phyloP scores from a whole-genome alignment of 305 asterid genomes.

The Fraxinus albicans region DNA sequence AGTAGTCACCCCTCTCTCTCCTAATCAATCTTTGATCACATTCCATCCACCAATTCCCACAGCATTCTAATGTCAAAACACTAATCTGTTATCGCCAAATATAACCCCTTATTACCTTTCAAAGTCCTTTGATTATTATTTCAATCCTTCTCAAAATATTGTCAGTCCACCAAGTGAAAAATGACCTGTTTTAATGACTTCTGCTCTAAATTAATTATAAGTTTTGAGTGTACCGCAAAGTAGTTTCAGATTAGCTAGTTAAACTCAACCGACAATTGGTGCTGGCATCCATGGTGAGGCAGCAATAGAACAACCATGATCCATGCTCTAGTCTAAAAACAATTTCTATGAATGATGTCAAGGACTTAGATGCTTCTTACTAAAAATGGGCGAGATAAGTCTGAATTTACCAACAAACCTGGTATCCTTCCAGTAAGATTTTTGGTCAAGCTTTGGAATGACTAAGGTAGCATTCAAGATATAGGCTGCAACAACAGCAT shows the following conservation, averaged over 20 bases:
- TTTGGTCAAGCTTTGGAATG: constrained; percentile 69
- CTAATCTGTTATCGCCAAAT: not conserved
- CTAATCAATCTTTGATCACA: not conserved
- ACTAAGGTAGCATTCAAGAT: constrained; percentile 69
- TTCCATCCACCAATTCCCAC: not conserved
- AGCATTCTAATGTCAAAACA: not conserved
- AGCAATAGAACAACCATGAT: not conserved
- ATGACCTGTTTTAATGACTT: not conserved
- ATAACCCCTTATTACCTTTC: not conserved
- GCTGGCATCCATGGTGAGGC: not conserved
- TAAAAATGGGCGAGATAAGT: constrained; percentile 50
- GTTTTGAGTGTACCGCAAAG: not conserved
- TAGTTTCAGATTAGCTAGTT: not conserved
- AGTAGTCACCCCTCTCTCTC: not conserved
- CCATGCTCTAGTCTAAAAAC: not conserved
- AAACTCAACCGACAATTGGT: not conserved
- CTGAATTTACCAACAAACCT: constrained; percentile 37
- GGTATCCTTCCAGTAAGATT: constrained; percentile 78
- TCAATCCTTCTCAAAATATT: not conserved
- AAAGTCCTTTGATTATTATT: not conserved
- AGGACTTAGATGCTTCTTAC: constrained; percentile 54
- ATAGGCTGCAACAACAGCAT: constrained; percentile 79
- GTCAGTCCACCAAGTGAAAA: not conserved
- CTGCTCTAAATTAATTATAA: not conserved
- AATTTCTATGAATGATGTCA: not conserved